Evolutionary conservation across 495 filamentous ascomycete species (phyloP).

Genomic region (Patellaria atrata): DNA sequence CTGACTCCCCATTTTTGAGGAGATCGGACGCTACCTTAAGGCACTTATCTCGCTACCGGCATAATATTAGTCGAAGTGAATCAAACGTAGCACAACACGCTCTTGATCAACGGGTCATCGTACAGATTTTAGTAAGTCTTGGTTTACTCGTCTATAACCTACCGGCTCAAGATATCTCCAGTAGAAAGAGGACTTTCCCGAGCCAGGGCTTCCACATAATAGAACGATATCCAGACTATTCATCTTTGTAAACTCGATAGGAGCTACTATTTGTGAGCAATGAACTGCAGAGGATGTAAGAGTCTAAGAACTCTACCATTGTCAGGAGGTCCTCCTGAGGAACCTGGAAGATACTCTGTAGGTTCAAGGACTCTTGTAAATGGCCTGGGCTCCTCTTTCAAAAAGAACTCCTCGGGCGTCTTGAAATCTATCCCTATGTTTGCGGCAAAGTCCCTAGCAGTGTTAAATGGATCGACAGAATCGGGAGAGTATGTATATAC

Average conservation of each 20-base stretch:
- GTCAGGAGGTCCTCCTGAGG: too few relatives aligned
- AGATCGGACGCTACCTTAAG: slow-evolving; percentile 56
- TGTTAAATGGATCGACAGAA: slow-evolving; percentile 10
- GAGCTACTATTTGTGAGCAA: slow-evolving; percentile 10
- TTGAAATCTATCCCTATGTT: slow-evolving; percentile 69
- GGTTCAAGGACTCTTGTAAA: slow-evolving; percentile 59
- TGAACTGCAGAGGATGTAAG: too few relatives aligned
- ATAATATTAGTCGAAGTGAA: slow-evolving; percentile 18
- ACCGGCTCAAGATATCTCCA: slow-evolving; percentile 64
- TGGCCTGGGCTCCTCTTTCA: slow-evolving; percentile 44
- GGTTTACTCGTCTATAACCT: slow-evolving; percentile 75
- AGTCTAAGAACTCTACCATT: too few relatives aligned
- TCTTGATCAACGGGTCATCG: slow-evolving; percentile 13
- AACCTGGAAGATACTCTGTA: slow-evolving; percentile 30
- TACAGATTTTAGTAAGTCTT: slow-evolving; percentile 67
- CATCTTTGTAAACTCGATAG: slow-evolving; percentile 42
- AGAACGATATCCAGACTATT: slow-evolving; percentile 62
- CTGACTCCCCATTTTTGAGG: slow-evolving; percentile 47
- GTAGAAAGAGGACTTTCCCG: slow-evolving; percentile 86
- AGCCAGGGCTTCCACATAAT: slow-evolving; percentile 75
- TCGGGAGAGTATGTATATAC: slow-evolving; percentile 24
- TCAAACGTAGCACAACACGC: slow-evolving; percentile 6
- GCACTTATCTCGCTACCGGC: slow-evolving; percentile 60
- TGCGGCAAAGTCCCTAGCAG: slow-evolving; percentile 53
- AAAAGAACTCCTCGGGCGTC: slow-evolving; percentile 86